These are phyloP conservation scores for Solanum sejunctum DNA, from an alignment of 257 asterid species.

Conservation along the genomic window DNA sequence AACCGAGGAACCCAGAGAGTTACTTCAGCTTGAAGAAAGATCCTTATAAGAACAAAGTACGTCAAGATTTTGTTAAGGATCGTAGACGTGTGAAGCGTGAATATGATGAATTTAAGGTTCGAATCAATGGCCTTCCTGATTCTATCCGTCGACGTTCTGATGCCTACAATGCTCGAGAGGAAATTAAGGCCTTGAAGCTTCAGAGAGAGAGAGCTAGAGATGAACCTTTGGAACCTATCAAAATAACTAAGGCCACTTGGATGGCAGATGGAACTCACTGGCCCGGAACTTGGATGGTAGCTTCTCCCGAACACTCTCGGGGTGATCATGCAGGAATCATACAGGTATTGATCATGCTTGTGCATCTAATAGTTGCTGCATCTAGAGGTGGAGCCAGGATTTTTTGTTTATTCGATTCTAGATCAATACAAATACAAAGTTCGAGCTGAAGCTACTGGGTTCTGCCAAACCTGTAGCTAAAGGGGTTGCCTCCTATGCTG, in stretches of 20 bases:
- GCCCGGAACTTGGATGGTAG: constrained; percentile 74
- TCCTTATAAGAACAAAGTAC: constrained; percentile 75
- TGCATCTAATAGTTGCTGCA: neutral
- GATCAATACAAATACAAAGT: too few species aligned
- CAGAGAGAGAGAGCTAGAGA: constrained; percentile 58
- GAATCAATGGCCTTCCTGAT: constrained; percentile 77
- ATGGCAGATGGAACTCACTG: constrained; percentile 94
- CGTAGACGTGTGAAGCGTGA: constrained; percentile 83
- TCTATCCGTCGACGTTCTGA: constrained; percentile 85
- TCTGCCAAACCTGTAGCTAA: too few species aligned
- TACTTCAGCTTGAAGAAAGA: constrained; percentile 69
- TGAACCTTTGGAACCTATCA: constrained; percentile 52
- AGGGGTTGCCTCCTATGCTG: too few species aligned
- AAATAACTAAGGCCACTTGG: constrained; percentile 80
- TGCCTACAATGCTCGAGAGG: constrained; percentile 84
- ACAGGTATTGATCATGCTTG: constrained; percentile 34
- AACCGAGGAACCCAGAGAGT: constrained; percentile 80
- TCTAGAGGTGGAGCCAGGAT: neutral
- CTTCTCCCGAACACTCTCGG: constrained; percentile 60
- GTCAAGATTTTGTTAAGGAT: constrained; percentile 72
- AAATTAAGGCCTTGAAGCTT: constrained; percentile 66
- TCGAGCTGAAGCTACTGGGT: too few species aligned
- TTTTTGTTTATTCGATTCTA: neutral
- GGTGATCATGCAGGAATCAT: constrained; percentile 92
- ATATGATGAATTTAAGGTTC: constrained; percentile 82